phyloP scores from a whole-genome alignment of 1,139 yeast species.

The Geotrichum restrictum region DNA sequence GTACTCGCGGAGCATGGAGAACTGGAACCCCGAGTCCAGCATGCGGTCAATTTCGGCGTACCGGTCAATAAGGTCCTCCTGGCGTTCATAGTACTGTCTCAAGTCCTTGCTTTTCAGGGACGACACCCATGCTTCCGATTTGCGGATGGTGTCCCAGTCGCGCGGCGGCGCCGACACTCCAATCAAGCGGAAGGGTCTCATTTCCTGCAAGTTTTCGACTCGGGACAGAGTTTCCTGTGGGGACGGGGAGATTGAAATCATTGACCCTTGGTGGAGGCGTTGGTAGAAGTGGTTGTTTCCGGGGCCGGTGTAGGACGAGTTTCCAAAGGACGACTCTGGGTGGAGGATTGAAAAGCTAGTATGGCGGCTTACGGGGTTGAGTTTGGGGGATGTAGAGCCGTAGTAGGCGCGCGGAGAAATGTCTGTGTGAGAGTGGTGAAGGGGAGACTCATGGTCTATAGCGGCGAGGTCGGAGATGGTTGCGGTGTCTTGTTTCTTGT shows the following conservation, averaged over 20 bases:
- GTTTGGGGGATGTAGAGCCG: conserved; percentile 8
- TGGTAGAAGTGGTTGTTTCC: conserved; percentile 16
- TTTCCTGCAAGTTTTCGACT: conserved; percentile 39
- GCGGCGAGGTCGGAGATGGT: no score
- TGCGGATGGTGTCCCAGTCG: conserved; percentile 47
- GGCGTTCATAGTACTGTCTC: conserved; percentile 39
- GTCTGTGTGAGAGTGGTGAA: neutral
- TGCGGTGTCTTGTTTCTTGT: no score
- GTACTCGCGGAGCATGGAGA: conserved; percentile 60
- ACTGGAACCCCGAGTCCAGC: conserved; percentile 68
- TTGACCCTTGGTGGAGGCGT: conserved; percentile 19
- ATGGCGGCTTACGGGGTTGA: neutral
- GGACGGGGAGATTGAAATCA: conserved; percentile 19
- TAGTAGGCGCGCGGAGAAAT: conserved; percentile 10
- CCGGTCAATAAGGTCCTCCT: conserved; percentile 57
- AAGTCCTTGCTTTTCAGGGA: conserved; percentile 29
- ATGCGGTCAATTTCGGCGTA: conserved; percentile 61
- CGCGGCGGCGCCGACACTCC: conserved; percentile 49
- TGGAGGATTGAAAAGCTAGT: conserved; percentile 9
- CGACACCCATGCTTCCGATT: conserved; percentile 32
- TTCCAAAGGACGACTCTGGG: conserved; percentile 8
- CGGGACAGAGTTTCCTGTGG: conserved; percentile 23
- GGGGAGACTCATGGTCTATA: no score
- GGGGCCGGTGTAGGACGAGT: neutral
- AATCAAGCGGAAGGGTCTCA: conserved; percentile 56